Percentiles rank a stretch among this genome's conserved stretches.
Conservation (phyloP, 164 flowering plant genomes). For the Taxillus chinensis region DNA sequence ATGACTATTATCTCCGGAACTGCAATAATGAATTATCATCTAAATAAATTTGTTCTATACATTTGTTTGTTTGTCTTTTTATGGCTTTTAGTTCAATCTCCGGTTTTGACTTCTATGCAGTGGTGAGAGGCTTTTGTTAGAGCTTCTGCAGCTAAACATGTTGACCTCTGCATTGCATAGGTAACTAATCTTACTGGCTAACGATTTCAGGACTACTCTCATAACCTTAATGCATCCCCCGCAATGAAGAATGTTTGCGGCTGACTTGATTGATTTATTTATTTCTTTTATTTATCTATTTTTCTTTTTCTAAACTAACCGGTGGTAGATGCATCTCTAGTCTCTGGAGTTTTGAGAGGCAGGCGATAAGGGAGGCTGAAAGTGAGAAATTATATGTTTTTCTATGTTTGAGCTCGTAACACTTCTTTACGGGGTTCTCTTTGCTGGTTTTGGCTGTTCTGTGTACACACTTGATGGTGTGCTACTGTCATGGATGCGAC, state of each 20-base stretch:
- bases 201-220: background rate
- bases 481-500: no score
- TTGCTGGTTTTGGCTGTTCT: no score
- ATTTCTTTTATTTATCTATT: no score
- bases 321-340: background rate
- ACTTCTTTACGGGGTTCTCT: no score
- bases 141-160: conserved; percentile 15
- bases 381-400: no score
- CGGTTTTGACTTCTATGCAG: conserved; percentile 19
- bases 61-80: background rate
- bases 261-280: background rate
- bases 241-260: background rate
- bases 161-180: conserved; percentile 24
- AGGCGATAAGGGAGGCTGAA: no score
- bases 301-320: background rate
- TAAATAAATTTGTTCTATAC: conserved; percentile 1
- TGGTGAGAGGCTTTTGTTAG: conserved; percentile 15
- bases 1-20: conserved; percentile 4
- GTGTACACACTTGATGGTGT: no score
- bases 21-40: background rate
- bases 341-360: background rate
- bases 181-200: conserved; percentile 12
- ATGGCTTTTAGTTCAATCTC: conserved; percentile 2
- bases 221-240: background rate
- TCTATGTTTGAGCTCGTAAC: no score